phyloP scores from a whole-genome alignment of 768 basidiomycete genomes.

The Stropharia rugosoannulata region DNA sequence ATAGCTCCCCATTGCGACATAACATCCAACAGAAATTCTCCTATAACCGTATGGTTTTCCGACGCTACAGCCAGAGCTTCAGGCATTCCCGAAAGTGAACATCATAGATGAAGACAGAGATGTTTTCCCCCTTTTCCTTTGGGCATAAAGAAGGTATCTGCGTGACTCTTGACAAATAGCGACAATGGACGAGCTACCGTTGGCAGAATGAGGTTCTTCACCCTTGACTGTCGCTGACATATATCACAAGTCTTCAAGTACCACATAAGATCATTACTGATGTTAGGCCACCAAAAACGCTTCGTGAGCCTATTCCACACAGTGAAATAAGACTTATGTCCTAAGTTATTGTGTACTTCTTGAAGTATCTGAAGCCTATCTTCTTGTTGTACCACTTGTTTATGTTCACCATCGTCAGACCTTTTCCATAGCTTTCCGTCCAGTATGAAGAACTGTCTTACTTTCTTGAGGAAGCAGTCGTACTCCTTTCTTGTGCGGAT shows the following conservation, averaged over 20 bases:
- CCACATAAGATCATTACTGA: slow-evolving; percentile 20
- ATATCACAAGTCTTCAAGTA: slow-evolving; percentile 30
- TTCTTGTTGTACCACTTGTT: slow-evolving; percentile 13
- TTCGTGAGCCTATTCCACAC: slow-evolving; percentile 10
- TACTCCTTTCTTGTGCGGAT: neutral
- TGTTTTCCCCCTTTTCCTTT: slow-evolving; percentile 9
- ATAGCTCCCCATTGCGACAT: slow-evolving; percentile 20
- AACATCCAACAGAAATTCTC: slow-evolving; percentile 7
- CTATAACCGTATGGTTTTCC: neutral
- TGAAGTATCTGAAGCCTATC: slow-evolving; percentile 8
- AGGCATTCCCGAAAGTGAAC: slow-evolving; percentile 1
- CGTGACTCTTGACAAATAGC: slow-evolving; percentile 27
- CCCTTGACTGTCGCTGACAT: slow-evolving; percentile 28
- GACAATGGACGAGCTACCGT: slow-evolving; percentile 16
- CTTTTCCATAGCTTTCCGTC: slow-evolving; percentile 14
- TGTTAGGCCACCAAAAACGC: slow-evolving; percentile 19
- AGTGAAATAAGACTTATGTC: slow-evolving; percentile 23
- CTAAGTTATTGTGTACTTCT: slow-evolving; percentile 17
- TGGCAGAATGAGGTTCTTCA: slow-evolving; percentile 22
- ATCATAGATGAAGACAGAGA: slow-evolving; percentile 13
- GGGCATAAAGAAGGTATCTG: slow-evolving; percentile 38
- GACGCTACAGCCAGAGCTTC: neutral
- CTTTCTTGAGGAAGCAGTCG: neutral
- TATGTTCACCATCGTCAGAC: slow-evolving; percentile 10
- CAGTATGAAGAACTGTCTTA: slow-evolving; percentile 7